Percentiles rank a stretch among this genome's conserved stretches.
These are phyloP conservation scores for Blastobotrys terrestris DNA, from an alignment of 805 yeast genomes.

Conservation along the genomic window DNA sequence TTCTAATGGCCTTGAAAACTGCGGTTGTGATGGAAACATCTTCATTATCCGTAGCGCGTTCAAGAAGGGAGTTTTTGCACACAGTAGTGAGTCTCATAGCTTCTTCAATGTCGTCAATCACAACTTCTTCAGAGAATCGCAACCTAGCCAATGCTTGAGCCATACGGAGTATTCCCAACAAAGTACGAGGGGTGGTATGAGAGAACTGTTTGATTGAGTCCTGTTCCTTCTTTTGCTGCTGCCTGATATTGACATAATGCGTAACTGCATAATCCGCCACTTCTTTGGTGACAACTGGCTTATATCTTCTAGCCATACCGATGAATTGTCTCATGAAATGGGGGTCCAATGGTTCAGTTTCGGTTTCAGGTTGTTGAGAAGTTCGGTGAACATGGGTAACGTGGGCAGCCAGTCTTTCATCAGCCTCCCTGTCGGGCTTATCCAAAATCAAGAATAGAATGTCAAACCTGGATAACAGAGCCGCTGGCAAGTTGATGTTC, in stretches of 20 bases:
- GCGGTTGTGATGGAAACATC: conserved; percentile 63
- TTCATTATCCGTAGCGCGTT: conserved; percentile 41
- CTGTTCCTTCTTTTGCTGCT: conserved; percentile 77
- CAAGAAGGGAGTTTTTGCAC: conserved; percentile 75
- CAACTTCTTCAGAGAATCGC: conserved; percentile 69
- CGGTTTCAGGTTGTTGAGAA: conserved; percentile 70
- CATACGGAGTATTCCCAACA: conserved; percentile 83
- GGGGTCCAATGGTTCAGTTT: conserved; percentile 70
- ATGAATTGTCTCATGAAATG: conserved; percentile 79
- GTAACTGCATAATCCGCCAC: conserved; percentile 85
- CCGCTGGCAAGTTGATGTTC: conserved; percentile 94
- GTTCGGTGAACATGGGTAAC: conserved; percentile 96
- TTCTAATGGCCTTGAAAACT: conserved; percentile 65
- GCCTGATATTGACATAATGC: conserved; percentile 85
- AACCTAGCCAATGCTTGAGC: conserved; percentile 92
- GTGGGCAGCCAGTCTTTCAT: conserved; percentile 83
- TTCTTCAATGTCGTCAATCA: conserved; percentile 84
- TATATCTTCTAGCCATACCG: conserved; percentile 71
- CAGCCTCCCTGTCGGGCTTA: conserved; percentile 70
- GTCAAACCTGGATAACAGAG: conserved; percentile 90
- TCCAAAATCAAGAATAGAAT: conserved; percentile 81
- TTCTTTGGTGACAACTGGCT: conserved; percentile 78
- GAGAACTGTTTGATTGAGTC: conserved; percentile 68
- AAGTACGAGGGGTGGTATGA: conserved; percentile 92
- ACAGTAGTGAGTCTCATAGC: conserved; percentile 82